These are phyloP conservation scores for Coemansia sp. DNA, from an alignment of 192 early-diverging fungal genomes.

Conservation along the genomic window DNA sequence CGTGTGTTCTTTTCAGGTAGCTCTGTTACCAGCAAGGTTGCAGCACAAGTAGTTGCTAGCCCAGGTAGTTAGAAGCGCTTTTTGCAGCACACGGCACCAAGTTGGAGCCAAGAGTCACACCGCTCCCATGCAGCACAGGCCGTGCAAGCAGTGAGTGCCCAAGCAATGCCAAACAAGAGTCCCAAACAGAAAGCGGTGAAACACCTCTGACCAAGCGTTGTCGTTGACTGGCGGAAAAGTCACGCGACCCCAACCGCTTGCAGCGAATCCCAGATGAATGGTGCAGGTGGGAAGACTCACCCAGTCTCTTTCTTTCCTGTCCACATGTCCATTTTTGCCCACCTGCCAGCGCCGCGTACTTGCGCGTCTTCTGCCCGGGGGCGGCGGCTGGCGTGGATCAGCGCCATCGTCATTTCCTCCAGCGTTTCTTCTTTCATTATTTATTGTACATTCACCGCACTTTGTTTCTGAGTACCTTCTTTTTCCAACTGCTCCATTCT, in stretches of 20 bases:
- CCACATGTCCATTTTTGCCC: background rate
- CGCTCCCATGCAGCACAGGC: background rate
- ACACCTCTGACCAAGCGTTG: background rate
- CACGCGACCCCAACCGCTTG: conserved; percentile 3
- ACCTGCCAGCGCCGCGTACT: background rate
- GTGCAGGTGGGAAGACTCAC: background rate
- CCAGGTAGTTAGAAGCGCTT: background rate
- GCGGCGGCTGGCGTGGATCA: background rate
- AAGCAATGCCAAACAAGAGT: background rate
- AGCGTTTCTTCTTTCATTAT: background rate
- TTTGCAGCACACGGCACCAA: background rate
- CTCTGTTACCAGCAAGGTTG: background rate
- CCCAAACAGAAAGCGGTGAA: background rate
- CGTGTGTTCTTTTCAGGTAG: background rate
- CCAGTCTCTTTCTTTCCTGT: background rate
- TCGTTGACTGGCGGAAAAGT: conserved; percentile 1
- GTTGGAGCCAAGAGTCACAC: background rate
- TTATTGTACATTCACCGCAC: background rate
- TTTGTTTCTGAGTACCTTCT: background rate
- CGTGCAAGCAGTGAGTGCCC: background rate
- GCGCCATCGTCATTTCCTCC: background rate
- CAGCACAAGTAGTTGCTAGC: background rate
- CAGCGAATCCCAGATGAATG: conserved; percentile 8
- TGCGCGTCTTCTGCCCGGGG: background rate
- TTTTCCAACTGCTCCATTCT: background rate